A percentile compares a stretch with the other conserved stretches of the same genome.
phyloP scores from a whole-genome alignment of 2,329 filamentous ascomycete species.

The Cryphonectria radicalis region DNA sequence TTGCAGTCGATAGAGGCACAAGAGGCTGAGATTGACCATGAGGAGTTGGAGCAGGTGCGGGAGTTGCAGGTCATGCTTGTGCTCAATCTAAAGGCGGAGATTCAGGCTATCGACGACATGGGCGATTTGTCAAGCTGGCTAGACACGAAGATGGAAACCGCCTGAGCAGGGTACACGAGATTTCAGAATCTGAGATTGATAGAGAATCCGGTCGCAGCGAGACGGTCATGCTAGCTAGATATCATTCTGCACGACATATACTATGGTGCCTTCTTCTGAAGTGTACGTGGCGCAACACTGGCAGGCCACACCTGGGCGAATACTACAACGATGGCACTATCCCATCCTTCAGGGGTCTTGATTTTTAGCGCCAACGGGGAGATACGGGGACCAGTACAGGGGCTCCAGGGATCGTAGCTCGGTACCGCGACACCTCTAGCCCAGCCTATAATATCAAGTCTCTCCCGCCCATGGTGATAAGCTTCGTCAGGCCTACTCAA shows the following conservation, averaged over 20 bases:
- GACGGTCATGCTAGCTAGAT: background rate
- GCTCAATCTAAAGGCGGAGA: slow-evolving; percentile 76
- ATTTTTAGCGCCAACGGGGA: slow-evolving; percentile 1
- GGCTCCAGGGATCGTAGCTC: background rate
- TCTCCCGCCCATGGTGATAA: background rate
- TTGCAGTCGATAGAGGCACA: slow-evolving; percentile 48
- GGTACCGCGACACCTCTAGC: background rate
- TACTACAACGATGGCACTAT: background rate
- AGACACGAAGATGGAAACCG: slow-evolving; percentile 44
- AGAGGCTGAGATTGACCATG: slow-evolving; percentile 32
- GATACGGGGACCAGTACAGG: background rate
- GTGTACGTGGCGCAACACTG: background rate
- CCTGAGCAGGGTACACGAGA: background rate
- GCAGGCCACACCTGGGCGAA: background rate
- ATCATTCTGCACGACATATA: no score
- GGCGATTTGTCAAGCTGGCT: slow-evolving; percentile 57
- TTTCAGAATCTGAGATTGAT: background rate
- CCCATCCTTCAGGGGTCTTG: background rate
- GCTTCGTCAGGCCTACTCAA: background rate
- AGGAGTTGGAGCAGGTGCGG: slow-evolving; percentile 46
- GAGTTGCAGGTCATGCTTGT: slow-evolving; percentile 76
- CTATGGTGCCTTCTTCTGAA: background rate
- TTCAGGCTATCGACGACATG: slow-evolving; percentile 68
- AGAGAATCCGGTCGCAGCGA: background rate
- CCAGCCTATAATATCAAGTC: background rate